Conservation (phyloP, 2,329 filamentous ascomycete genomes). For the Aspergillus aculeatinus region DNA sequence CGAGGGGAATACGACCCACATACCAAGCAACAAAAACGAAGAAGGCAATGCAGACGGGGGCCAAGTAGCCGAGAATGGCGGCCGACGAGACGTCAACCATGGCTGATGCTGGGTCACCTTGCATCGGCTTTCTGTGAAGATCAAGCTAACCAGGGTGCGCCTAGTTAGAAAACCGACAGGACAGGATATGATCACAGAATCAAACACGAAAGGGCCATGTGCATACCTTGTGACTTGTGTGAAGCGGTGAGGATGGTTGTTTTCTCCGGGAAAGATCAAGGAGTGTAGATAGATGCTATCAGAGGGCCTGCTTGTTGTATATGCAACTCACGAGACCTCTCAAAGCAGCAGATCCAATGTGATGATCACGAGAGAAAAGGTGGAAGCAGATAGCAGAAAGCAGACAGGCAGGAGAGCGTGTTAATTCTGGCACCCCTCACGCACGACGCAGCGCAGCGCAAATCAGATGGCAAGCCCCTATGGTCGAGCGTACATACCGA, state of each 20-base stretch:
- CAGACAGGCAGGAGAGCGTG: not conserved
- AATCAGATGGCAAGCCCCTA: not conserved
- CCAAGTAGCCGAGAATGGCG: conserved; percentile 19
- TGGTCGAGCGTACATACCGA: not conserved
- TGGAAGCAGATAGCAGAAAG: not conserved
- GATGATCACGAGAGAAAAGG: not conserved
- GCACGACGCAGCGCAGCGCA: too few relatives aligned
- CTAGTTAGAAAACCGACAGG: too few relatives aligned
- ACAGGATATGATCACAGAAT: not conserved
- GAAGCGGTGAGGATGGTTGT: not conserved
- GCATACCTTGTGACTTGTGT: too few relatives aligned
- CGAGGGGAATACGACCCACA: not conserved
- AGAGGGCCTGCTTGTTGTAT: too few relatives aligned
- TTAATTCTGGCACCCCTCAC: not conserved
- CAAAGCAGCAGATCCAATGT: not conserved
- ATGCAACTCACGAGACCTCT: too few relatives aligned
- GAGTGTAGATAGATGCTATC: too few relatives aligned
- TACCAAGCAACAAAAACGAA: conserved; percentile 21
- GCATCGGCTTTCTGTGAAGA: too few relatives aligned
- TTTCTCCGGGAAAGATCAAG: too few relatives aligned
- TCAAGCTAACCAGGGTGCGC: too few relatives aligned
- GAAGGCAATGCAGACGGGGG: conserved; percentile 19
- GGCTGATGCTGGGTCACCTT: not conserved
- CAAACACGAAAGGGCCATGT: not conserved
- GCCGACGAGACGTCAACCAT: conserved; percentile 10